phyloP scores from a whole-genome alignment of 2,329 filamentous ascomycete genomes.

The Myrmaecium sp. region DNA sequence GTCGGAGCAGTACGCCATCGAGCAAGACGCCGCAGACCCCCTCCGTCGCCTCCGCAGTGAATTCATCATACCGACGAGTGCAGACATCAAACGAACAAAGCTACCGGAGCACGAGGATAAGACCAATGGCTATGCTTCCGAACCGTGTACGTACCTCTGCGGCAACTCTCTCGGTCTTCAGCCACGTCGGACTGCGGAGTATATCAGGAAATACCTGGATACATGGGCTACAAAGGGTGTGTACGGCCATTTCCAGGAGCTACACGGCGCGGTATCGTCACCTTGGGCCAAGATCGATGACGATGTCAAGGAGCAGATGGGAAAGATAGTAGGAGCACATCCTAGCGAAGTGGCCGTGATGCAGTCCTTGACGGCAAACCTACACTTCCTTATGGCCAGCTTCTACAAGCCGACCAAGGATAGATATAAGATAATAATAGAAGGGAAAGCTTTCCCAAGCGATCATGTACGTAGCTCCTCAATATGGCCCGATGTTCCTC shows the following conservation, averaged over 20 bases:
- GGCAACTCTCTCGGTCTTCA: constrained; percentile 83
- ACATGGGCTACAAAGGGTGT: constrained; percentile 79
- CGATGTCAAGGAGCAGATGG: constrained; percentile 50
- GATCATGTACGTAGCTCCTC: constrained; percentile 44
- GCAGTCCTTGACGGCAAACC: constrained; percentile 69
- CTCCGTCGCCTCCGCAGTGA: constrained; percentile 37
- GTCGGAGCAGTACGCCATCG: constrained; percentile 15
- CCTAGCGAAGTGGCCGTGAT: constrained; percentile 67
- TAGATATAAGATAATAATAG: constrained; percentile 67
- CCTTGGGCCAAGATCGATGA: constrained; percentile 70
- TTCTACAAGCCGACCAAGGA: constrained; percentile 57
- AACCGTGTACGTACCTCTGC: constrained; percentile 59
- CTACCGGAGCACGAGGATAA: constrained; percentile 5
- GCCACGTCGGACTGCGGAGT: constrained; percentile 47
- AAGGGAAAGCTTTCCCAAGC: constrained; percentile 79
- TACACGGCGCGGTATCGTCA: constrained; percentile 49
- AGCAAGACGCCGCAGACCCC: constrained; percentile 20
- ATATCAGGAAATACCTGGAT: constrained; percentile 56
- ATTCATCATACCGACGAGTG: constrained; percentile 62
- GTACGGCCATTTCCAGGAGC: constrained; percentile 59
- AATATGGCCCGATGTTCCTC: neutral
- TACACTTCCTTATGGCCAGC: constrained; percentile 69
- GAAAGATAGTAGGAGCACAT: constrained; percentile 57
- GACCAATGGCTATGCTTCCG: too few relatives aligned
- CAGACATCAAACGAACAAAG: constrained; percentile 49